A percentile compares a stretch with the other conserved stretches of the same genome.
These are phyloP conservation scores for Starmera dryadoides DNA, from an alignment of 805 yeast species.

Conservation along the genomic window DNA sequence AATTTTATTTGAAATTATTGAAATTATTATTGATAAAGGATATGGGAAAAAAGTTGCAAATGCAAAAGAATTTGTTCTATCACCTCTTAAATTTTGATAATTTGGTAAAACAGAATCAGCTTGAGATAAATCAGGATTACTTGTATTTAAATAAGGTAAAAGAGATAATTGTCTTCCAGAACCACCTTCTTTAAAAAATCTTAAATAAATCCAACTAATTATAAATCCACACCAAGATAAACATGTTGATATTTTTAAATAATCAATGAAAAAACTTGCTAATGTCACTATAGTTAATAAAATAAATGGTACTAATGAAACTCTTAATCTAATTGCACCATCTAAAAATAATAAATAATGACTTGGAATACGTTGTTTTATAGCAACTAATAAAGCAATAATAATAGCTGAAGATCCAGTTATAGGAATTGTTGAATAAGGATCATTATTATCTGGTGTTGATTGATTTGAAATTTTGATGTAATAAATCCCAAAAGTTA, in stretches of 20 bases:
- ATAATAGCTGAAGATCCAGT: conserved; percentile 16
- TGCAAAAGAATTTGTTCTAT: conserved; percentile 19
- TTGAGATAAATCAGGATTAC: conserved; percentile 18
- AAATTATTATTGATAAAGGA: conserved; percentile 27
- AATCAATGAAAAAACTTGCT: conserved; percentile 13
- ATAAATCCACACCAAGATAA: conserved; percentile 24
- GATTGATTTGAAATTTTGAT: conserved; percentile 4
- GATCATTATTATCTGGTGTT: background rate
- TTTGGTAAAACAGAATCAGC: conserved; percentile 9
- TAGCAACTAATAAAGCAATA: conserved; percentile 45
- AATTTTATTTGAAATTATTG: conserved; percentile 10
- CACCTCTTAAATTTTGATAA: conserved; percentile 6
- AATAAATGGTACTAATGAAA: conserved; percentile 21
- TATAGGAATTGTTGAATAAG: conserved; percentile 6
- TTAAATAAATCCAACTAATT: conserved; percentile 31
- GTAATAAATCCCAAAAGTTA: conserved; percentile 23
- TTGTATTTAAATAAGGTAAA: conserved; percentile 20
- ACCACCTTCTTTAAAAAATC: conserved; percentile 33
- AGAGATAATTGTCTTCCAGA: conserved; percentile 36
- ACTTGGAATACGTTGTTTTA: conserved; percentile 47
- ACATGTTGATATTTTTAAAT: conserved; percentile 2
- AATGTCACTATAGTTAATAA: conserved; percentile 10
- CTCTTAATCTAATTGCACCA: conserved; percentile 32
- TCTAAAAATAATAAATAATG: conserved; percentile 42
- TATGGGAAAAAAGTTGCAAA: conserved; percentile 34